Evolutionary conservation across 2,329 filamentous ascomycete genomes (phyloP).

Genomic region (Neofusicoccum laricinum): DNA sequence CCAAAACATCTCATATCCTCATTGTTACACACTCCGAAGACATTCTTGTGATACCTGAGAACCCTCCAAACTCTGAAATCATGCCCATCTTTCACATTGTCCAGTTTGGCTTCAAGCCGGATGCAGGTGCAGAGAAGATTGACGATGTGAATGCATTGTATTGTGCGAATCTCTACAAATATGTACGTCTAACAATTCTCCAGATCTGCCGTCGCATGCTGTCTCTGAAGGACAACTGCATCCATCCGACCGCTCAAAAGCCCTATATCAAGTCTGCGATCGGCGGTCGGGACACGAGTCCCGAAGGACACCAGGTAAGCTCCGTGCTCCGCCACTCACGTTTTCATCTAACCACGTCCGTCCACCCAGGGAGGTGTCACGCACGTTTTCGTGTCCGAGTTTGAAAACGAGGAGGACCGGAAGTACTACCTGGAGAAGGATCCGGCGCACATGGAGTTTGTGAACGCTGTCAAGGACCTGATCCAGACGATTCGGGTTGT

Average conservation of each 20-base stretch:
- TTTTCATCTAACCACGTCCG: neutral
- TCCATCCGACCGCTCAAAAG: slow-evolving; percentile 57
- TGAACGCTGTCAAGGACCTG: slow-evolving; percentile 50
- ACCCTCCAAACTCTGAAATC: slow-evolving; percentile 17
- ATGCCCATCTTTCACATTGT: slow-evolving; percentile 70
- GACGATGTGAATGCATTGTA: slow-evolving; percentile 49
- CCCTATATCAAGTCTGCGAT: slow-evolving; percentile 59
- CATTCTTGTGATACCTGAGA: neutral
- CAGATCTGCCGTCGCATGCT: slow-evolving; percentile 59
- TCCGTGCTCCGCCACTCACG: neutral
- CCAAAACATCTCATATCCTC: neutral
- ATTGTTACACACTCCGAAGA: neutral
- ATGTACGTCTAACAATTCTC: slow-evolving; percentile 5
- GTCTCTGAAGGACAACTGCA: slow-evolving; percentile 55
- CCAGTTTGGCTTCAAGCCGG: slow-evolving; percentile 63
- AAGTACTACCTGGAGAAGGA: slow-evolving; percentile 68
- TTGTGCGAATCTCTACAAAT: slow-evolving; percentile 1
- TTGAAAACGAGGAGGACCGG: slow-evolving; percentile 61
- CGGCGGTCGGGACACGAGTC: slow-evolving; percentile 62
- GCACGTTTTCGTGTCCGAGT: slow-evolving; percentile 68
- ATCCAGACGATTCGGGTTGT: slow-evolving; percentile 57
- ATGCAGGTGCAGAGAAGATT: slow-evolving; percentile 48
- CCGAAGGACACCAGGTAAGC: slow-evolving; percentile 58
- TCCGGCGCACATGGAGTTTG: slow-evolving; percentile 60
- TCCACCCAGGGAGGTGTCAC: slow-evolving; percentile 55